A percentile compares a stretch with the other conserved stretches of the same genome.
These are phyloP conservation scores for Anthoceros angustus DNA, from an alignment of 225 moss, liverwort and hornwort genomes.

Conservation along the genomic window DNA sequence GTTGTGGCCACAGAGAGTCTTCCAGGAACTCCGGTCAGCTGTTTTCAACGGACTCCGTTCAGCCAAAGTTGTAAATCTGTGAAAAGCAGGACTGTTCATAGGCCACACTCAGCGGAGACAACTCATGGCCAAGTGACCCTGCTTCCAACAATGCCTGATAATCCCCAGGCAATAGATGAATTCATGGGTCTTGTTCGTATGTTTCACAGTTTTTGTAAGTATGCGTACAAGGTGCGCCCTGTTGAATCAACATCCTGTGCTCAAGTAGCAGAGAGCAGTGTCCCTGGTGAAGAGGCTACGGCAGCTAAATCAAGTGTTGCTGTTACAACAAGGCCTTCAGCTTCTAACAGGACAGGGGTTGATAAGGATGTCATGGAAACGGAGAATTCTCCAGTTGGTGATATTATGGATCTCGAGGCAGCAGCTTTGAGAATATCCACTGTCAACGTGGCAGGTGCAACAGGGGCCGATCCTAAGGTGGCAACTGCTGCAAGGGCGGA, in stretches of 20 bases:
- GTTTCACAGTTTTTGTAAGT: not conserved
- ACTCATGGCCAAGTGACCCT: not conserved
- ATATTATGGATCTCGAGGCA: too few relatives aligned
- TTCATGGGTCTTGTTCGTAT: not conserved
- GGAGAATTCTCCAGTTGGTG: too few relatives aligned
- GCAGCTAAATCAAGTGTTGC: not conserved
- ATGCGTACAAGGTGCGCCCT: not conserved
- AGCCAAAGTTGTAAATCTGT: not conserved
- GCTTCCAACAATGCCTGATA: not conserved
- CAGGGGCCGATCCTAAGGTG: too few relatives aligned
- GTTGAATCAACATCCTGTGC: not conserved
- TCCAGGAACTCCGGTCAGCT: too few relatives aligned
- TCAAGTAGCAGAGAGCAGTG: too few relatives aligned
- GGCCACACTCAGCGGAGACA: not conserved
- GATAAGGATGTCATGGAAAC: too few relatives aligned
- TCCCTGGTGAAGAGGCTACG: not conserved
- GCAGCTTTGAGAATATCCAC: too few relatives aligned
- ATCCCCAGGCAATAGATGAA: not conserved
- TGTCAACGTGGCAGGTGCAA: too few relatives aligned
- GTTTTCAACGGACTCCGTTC: too few relatives aligned
- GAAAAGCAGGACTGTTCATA: not conserved
- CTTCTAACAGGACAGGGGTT: too few relatives aligned
- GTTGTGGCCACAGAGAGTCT: too few relatives aligned
- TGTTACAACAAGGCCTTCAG: not conserved
- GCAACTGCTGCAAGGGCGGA: not conserved